Conservation (phyloP, 768 basidiomycete species). For the Dendrothele bispora region DNA sequence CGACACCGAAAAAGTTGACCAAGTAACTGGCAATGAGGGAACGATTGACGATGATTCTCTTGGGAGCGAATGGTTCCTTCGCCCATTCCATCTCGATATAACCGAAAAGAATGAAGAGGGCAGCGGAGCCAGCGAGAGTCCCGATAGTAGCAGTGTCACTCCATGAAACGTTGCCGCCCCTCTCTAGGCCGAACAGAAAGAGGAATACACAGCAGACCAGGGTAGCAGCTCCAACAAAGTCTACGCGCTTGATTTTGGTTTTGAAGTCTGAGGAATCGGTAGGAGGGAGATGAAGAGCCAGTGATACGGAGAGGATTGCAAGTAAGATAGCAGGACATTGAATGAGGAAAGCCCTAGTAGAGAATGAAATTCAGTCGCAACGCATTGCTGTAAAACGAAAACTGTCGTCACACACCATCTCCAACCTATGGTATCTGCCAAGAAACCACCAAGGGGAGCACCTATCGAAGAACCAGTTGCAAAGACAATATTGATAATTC, state of each 20-base stretch:
- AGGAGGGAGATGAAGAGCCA: slow-evolving; percentile 31
- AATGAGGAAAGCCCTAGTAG: slow-evolving; percentile 31
- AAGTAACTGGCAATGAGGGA: slow-evolving; percentile 29
- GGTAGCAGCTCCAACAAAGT: slow-evolving; percentile 33
- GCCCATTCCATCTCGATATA: slow-evolving; percentile 27
- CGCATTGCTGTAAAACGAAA: background rate
- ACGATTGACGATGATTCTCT: slow-evolving; percentile 24
- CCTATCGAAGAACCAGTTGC: slow-evolving; percentile 21
- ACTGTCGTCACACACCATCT: slow-evolving; percentile 35
- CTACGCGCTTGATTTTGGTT: slow-evolving; percentile 36
- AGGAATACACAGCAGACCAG: slow-evolving; percentile 31
- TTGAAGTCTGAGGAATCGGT: slow-evolving; percentile 12
- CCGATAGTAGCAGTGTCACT: slow-evolving; percentile 1
- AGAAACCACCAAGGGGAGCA: slow-evolving; percentile 38
- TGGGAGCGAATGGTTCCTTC: slow-evolving; percentile 33
- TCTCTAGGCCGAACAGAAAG: slow-evolving; percentile 36
- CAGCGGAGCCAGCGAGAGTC: slow-evolving; percentile 3
- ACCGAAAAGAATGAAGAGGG: slow-evolving; percentile 18
- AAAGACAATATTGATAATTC: slow-evolving; percentile 4
- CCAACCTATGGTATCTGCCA: slow-evolving; percentile 40
- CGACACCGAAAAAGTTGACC: slow-evolving; percentile 30
- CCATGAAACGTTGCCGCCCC: slow-evolving; percentile 17
- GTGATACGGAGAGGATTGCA: slow-evolving; percentile 29
- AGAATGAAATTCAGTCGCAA: background rate
- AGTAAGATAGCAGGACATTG: slow-evolving; percentile 33